Base-by-base conservation (phyloP, 1,139 yeast genomes). In the Candida dubliniensis region DNA sequence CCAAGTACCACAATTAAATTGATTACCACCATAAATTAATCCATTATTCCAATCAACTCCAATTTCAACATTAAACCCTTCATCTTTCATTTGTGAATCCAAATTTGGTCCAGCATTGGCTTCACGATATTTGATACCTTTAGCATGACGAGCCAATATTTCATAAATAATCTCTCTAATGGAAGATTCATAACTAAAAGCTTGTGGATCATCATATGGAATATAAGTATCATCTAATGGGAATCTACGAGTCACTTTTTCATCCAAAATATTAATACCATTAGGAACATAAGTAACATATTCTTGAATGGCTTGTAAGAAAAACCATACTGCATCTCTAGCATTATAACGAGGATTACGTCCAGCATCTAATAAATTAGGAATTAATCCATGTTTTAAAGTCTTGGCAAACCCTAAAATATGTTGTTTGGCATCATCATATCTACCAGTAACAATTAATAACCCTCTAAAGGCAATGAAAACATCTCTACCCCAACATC, bases 401-500 rank as follows among this genome's bases (percentile, higher is more conserved):
- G 98, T 93, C 49, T 87, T 81, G 0, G 95, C 98, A 73, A 90
- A 93, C 5, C 86, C 88, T 43, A 91, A 67, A 49, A 93, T 88
- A 59, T 93, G 98, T 39, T 69, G 65, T 55, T 76, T 83, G 1
- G 98, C 98, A 46, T 84, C 93, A 2, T 85, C 87, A 57, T 62
- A 80, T 46, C 98, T 74, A 12, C 86, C 95, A 0, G 96, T 78
- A 1, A 86, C 84, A 34, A 91, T 67, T 48, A 90, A 67, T 40
- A 91, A 71, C 0, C 99, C 99, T 51, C 96, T 74, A 45, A 87
- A 74, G 0, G 96, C 79, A 45, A 93, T 84, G 60, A 93, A 93
- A 2, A 90, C 96, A 66, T 93, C 99, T 60, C 99, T 78, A 27
- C 99, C 99, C 99, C 99, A 93, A 61, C 97, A 89, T 64, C 99